These are phyloP conservation scores for Corniculantispora saksenae DNA, from an alignment of 2,329 filamentous ascomycete genomes.

Conservation along the genomic window DNA sequence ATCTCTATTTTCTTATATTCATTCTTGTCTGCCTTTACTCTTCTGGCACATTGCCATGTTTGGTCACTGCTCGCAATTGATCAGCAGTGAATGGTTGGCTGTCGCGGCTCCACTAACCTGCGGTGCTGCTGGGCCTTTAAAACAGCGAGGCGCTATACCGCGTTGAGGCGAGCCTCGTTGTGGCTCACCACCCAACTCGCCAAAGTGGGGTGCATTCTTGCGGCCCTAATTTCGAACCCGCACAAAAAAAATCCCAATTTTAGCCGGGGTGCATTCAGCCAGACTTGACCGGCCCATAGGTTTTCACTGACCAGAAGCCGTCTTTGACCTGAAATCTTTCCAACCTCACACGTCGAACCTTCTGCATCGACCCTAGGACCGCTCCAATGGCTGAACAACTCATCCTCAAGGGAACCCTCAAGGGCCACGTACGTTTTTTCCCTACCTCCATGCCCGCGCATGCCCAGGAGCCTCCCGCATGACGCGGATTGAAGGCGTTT, in stretches of 20 bases:
- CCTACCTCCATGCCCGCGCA: slow-evolving; percentile 30
- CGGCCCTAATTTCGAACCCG: slow-evolving; percentile 23
- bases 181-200: not conserved
- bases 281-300: slow-evolving; percentile 18
- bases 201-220: slow-evolving; percentile 16
- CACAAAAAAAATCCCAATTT: slow-evolving; percentile 24
- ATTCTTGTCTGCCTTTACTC: too few relatives aligned
- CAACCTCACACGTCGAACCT: slow-evolving; percentile 36
- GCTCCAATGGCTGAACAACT: slow-evolving; percentile 84
- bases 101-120: not conserved
- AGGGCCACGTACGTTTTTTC: slow-evolving; percentile 77
- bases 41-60: too few relatives aligned
- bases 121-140: not conserved
- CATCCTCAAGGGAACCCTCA: slow-evolving; percentile 94
- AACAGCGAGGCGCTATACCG: slow-evolving; percentile 12
- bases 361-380: slow-evolving; percentile 45
- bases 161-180: not conserved
- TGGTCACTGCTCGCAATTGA: not conserved
- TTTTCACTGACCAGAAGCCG: slow-evolving; percentile 18
- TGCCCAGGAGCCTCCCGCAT: not conserved
- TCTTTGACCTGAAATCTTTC: slow-evolving; percentile 32
- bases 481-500: not conserved
- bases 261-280: slow-evolving; percentile 18
- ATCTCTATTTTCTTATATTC: too few relatives aligned
- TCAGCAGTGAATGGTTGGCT: not conserved